A percentile compares a stretch with the other conserved stretches of the same genome.
Conservation (phyloP, 2,329 filamentous ascomycete genomes). For the Coniochaeta sp. region DNA sequence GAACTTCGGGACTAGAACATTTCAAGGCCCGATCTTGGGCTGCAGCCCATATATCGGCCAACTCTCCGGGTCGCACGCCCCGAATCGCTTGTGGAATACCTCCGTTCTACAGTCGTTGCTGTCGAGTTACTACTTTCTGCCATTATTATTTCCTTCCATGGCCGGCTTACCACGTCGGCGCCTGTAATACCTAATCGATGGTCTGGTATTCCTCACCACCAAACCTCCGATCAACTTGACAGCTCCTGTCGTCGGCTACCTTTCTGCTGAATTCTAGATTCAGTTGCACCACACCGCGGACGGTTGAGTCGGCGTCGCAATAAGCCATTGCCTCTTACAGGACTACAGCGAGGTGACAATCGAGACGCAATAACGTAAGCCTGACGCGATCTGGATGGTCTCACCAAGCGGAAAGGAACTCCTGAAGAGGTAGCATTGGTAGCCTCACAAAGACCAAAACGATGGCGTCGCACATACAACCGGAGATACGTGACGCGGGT, state of each 20-base stretch:
- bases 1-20: background rate
- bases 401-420: background rate
- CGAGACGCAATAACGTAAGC: background rate
- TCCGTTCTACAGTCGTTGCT: conserved; percentile 3
- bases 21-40: background rate
- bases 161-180: conserved; percentile 13
- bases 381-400: background rate
- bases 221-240: background rate
- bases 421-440: background rate
- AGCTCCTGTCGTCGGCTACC: background rate
- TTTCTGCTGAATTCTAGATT: background rate
- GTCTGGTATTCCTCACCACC: conserved; percentile 26
- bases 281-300: background rate
- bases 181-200: conserved; percentile 22
- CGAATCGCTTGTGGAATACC: background rate
- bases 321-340: too few relatives aligned
- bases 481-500: conserved; percentile 22
- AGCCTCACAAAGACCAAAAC: conserved; percentile 7
- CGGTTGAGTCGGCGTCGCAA: background rate
- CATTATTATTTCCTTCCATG: conserved; percentile 15
- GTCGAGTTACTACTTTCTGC: conserved; percentile 2
- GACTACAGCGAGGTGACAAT: background rate
- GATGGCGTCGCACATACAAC: conserved; percentile 32
- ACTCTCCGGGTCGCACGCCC: background rate
- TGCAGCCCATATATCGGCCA: background rate